Base-by-base conservation (phyloP, 345 rosid genomes). In the Cardiospermum halicacabum region DNA sequence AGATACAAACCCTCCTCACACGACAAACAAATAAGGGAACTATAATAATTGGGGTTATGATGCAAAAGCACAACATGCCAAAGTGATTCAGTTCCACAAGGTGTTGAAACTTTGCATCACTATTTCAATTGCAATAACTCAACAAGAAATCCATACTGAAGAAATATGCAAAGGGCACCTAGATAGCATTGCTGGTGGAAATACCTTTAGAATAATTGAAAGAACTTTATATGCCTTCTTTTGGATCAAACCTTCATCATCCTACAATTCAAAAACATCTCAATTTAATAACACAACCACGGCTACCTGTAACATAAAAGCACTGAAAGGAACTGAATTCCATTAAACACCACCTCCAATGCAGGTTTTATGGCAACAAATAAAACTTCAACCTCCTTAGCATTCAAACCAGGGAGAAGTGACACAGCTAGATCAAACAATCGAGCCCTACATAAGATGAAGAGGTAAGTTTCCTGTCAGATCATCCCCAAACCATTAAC, bases 221-320 rank as follows among this genome's bases (percentile, higher is more conserved):
- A 94, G 91, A 68, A 83, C 95, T 79, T 85, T 94, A 78, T 91
- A 94, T 39, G 95, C 97, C 80, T 84, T 94, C 87, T 94, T 94
- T 68, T 94, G 99, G 65, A 88, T 75, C 53, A 78, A 61, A 39
- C 97, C 89, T 59, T 84, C 89, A 53, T 68, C 50, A 66, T 88
- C 92, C 99, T 89, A 85, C 83, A 77, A 53, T 74, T 51, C 54
- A 70, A 65, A 1, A 49, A 58, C 27, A 73, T 15, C 3, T 63
- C 25, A 37, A 26, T 15, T 32, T 45, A 68, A 58, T 11, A 16
- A 37, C 30, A 64, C 16, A 56, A 42, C 25, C 15, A 58, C 45
- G 30, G 36, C 39, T 40, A 34, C 16, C 34, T 50, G 37, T 43
- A 34, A 16, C n/a, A 30, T 27, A 54, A 27, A 30, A 19, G 37